These are phyloP conservation scores for Mortierella claussenii DNA, from an alignment of 192 early-diverging fungal genomes.

Conservation along the genomic window DNA sequence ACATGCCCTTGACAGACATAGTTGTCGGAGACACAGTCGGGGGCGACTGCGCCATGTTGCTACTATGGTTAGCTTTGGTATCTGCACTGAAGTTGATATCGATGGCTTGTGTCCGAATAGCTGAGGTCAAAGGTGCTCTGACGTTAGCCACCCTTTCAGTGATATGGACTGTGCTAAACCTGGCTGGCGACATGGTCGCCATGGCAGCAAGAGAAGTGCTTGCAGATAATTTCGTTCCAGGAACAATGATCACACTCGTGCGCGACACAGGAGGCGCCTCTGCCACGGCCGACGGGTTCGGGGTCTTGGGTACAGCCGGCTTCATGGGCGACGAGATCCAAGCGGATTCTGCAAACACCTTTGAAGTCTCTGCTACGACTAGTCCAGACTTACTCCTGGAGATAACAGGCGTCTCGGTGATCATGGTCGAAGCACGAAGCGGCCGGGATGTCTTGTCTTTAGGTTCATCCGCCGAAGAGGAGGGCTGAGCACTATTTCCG, in stretches of 20 bases:
- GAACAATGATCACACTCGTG: background rate
- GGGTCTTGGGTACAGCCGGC: background rate
- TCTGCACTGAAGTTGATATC: conserved; percentile 35
- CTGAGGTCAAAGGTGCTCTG: background rate
- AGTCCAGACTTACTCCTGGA: conserved; percentile 30
- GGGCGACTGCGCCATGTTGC: conserved; percentile 4
- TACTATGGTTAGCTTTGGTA: background rate
- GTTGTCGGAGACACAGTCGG: conserved; percentile 4
- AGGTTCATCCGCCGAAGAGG: background rate
- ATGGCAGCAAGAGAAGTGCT: conserved; percentile 33
- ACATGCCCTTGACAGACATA: conserved; percentile 8
- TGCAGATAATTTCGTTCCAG: conserved; percentile 22
- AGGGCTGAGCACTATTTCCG: conserved; percentile 8
- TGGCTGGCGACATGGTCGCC: conserved; percentile 25
- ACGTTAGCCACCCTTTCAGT: background rate
- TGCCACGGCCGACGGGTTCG: background rate
- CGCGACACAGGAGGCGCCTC: conserved; percentile 3
- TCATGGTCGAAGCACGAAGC: background rate
- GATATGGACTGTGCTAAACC: conserved; percentile 25
- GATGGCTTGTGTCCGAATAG: conserved; percentile 7
- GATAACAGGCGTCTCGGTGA: conserved; percentile 2
- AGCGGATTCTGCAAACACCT: conserved; percentile 27
- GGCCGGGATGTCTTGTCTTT: background rate
- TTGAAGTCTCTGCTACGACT: conserved; percentile 33
- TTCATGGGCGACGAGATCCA: conserved; percentile 31